These are phyloP conservation scores for Stemphylium beticola DNA, from an alignment of 2,329 filamentous ascomycete species.

Conservation along the genomic window DNA sequence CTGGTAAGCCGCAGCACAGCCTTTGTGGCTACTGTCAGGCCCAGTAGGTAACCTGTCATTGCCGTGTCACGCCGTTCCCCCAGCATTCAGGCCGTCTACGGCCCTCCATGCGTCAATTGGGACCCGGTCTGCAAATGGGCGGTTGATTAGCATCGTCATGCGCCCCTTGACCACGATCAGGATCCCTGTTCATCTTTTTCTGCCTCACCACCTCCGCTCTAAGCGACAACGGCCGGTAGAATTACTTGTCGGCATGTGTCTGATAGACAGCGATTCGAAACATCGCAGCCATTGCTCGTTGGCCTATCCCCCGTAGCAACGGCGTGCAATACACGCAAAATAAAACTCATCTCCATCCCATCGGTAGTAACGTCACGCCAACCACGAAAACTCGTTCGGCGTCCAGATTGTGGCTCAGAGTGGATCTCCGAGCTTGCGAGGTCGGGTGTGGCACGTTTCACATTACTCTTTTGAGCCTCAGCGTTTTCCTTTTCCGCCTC, in stretches of 20 bases:
- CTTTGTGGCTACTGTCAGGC: not conserved
- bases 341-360: not conserved
- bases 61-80: constrained; percentile 10
- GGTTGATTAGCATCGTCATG: constrained; percentile 21
- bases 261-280: not conserved
- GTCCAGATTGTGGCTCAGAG: constrained; percentile 2
- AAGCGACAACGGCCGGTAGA: constrained; percentile 7
- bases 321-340: not conserved
- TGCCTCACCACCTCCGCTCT: constrained; percentile 8
- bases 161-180: constrained; percentile 16
- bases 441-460: constrained; percentile 16
- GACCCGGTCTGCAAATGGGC: constrained; percentile 17
- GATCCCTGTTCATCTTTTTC: constrained; percentile 16
- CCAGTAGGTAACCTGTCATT: not conserved
- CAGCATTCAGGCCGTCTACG: constrained; percentile 11
- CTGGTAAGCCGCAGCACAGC: not conserved
- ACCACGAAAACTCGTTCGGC: constrained; percentile 11
- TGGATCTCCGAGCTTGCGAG: constrained; percentile 2
- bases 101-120: constrained; percentile 17
- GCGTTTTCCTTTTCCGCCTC: constrained; percentile 7
- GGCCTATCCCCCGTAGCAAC: not conserved
- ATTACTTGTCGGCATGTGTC: not conserved
- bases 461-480: constrained; percentile 1
- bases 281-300: not conserved
- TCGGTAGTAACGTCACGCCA: not conserved